Percentiles rank a stretch among this genome's conserved stretches.
Evolutionary conservation across 176 grass and related monocot species (phyloP).

Genomic region (Avena atlantica): DNA sequence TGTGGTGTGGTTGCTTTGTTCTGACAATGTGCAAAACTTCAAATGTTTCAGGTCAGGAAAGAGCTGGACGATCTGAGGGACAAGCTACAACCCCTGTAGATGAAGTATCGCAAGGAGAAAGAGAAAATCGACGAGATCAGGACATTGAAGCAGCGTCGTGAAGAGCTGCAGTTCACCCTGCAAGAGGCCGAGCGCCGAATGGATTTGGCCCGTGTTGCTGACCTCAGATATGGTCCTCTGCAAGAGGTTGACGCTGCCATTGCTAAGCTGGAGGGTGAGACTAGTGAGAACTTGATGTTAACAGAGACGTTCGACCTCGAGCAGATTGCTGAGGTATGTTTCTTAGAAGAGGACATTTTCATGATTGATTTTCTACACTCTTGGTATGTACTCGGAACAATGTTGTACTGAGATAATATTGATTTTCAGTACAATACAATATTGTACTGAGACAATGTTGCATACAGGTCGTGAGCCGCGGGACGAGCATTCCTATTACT

Average conservation of each 20-base stretch:
- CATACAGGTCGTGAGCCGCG: conserved; percentile 69
- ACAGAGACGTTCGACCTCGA: conserved; percentile 77
- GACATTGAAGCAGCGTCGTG: conserved; percentile 63
- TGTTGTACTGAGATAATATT: neutral
- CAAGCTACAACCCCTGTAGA: conserved; percentile 74
- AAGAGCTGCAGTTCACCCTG: conserved; percentile 62
- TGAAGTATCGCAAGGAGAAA: conserved; percentile 84
- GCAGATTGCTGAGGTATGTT: conserved; percentile 75
- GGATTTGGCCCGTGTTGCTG: conserved; percentile 74
- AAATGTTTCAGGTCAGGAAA: conserved; percentile 56
- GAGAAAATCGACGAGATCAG: conserved; percentile 84
- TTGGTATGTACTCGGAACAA: neutral
- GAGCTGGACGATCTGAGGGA: conserved; percentile 83
- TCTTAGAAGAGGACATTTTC: neutral
- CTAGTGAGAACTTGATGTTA: conserved; percentile 77
- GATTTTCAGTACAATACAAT: no score
- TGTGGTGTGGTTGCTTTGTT: neutral
- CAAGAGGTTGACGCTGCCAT: conserved; percentile 73
- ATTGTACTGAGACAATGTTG: neutral
- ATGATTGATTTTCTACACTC: neutral
- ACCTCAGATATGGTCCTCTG: conserved; percentile 66
- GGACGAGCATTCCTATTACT: conserved; percentile 88
- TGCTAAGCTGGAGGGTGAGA: conserved; percentile 70
- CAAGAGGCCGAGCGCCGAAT: conserved; percentile 80
- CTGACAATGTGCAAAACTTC: neutral